Conservation (phyloP, 495 filamentous ascomycete genomes). For the Delitschia confertaspora region DNA sequence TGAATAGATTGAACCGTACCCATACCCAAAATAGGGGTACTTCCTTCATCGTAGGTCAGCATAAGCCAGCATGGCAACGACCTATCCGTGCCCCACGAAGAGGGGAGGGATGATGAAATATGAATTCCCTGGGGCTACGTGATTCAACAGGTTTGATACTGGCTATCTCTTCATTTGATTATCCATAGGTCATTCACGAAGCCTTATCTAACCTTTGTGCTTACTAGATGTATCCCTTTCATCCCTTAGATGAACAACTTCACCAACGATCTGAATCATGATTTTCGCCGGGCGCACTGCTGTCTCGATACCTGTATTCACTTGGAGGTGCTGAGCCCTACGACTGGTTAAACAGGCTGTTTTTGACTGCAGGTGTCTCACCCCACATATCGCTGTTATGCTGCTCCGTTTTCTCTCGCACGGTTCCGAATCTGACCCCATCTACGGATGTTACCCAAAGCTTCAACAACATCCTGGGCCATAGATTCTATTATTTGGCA, state of each 20-base stretch:
- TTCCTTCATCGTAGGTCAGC: too few relatives aligned
- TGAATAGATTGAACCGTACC: too few relatives aligned
- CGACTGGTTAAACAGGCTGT: too few relatives aligned
- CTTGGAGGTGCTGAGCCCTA: too few relatives aligned
- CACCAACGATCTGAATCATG: conserved; percentile 3
- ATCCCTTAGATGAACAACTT: conserved; percentile 5
- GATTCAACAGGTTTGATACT: conserved; percentile 7
- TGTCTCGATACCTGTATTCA: conserved; percentile 2
- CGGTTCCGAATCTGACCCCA: conserved; percentile 1
- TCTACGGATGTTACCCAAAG: conserved; percentile 13
- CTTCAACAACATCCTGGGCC: neutral
- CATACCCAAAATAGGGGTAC: too few relatives aligned
- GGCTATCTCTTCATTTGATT: conserved; percentile 4
- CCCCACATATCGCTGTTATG: neutral
- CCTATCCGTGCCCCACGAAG: too few relatives aligned
- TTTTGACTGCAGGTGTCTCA: neutral
- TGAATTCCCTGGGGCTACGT: too few relatives aligned
- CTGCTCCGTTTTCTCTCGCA: conserved; percentile 1
- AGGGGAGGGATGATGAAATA: too few relatives aligned
- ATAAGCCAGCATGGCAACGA: too few relatives aligned
- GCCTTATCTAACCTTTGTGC: conserved; percentile 12
- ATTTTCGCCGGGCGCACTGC: conserved; percentile 12
- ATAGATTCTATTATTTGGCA: neutral
- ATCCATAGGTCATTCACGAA: too few relatives aligned
- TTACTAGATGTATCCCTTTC: conserved; percentile 6